Evolutionary conservation across 2,329 filamentous ascomycete genomes (phyloP).

Genomic region (Sordariomycetes sp.): DNA sequence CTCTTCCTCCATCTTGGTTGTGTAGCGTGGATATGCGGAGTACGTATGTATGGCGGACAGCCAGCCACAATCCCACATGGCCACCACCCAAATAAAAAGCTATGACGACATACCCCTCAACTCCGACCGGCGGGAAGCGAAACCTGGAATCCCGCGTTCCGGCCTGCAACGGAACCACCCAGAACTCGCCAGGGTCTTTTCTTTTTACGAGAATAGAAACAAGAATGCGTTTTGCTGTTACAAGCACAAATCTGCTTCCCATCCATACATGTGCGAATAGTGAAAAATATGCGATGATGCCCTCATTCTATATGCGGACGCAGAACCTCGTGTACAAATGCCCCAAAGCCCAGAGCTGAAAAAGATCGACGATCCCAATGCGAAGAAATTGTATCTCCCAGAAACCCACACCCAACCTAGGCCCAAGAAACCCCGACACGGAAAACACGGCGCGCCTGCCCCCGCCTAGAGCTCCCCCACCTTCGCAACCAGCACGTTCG

Average conservation of each 20-base stretch:
- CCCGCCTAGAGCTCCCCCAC: neutral
- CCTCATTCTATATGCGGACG: no score
- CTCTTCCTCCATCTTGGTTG: neutral
- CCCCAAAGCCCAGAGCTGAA: no score
- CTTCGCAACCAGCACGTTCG: neutral
- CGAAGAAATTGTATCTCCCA: neutral
- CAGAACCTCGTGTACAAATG: no score
- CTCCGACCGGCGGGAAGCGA: neutral
- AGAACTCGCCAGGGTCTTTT: no score
- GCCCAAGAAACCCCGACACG: neutral
- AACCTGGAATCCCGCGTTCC: neutral
- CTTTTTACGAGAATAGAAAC: no score
- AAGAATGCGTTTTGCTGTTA: no score
- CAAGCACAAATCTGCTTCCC: no score
- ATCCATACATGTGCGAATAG: no score
- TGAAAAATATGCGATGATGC: no score
- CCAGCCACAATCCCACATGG: neutral
- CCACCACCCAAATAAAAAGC: neutral
- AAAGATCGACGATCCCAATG: no score
- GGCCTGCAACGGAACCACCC: no score
- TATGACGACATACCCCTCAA: neutral
- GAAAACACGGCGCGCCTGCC: neutral
- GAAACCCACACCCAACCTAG: neutral
- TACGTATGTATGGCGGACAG: neutral
- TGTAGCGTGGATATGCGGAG: no score